Evolutionary conservation across 2,329 filamentous ascomycete genomes (phyloP).

Genomic region (Beauveria sp.): DNA sequence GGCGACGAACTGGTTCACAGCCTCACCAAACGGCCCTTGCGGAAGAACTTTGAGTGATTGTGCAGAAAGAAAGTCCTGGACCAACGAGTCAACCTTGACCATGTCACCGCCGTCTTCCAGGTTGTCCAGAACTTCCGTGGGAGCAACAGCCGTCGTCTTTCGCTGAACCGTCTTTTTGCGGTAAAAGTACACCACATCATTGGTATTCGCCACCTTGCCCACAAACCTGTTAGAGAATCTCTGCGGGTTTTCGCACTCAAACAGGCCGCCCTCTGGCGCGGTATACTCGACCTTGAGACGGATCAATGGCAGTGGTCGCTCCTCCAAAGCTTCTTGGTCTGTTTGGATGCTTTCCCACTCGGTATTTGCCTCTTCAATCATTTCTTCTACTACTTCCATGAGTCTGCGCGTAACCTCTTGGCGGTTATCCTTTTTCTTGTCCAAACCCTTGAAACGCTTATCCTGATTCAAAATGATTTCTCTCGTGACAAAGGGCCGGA

Average conservation of each 20-base stretch:
- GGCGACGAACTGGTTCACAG: slow-evolving; percentile 84
- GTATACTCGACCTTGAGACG: slow-evolving; percentile 87
- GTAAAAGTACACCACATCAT: slow-evolving; percentile 90
- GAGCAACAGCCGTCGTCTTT: slow-evolving; percentile 36
- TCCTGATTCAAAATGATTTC: slow-evolving; percentile 75
- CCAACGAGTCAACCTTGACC: slow-evolving; percentile 81
- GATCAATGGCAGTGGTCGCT: slow-evolving; percentile 71
- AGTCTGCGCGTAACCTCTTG: slow-evolving; percentile 71
- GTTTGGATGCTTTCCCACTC: slow-evolving; percentile 78
- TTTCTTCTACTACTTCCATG: slow-evolving; percentile 69
- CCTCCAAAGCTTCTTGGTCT: slow-evolving; percentile 49
- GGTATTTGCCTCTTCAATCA: slow-evolving; percentile 76
- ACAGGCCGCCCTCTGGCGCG: slow-evolving; percentile 74
- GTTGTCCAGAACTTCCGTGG: slow-evolving; percentile 56
- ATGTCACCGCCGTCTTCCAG: slow-evolving; percentile 49
- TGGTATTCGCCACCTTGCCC: slow-evolving; percentile 85
- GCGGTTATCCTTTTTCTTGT: slow-evolving; percentile 76
- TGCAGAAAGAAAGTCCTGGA: slow-evolving; percentile 76
- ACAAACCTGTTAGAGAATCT: slow-evolving; percentile 90
- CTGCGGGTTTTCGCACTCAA: slow-evolving; percentile 90
- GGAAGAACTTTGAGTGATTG: slow-evolving; percentile 90
- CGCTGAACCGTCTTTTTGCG: slow-evolving; percentile 66
- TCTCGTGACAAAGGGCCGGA: slow-evolving; percentile 81
- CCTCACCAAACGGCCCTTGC: slow-evolving; percentile 86
- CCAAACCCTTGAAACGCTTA: slow-evolving; percentile 66